Base-by-base conservation (phyloP, 2,329 filamentous ascomycete genomes). In the Aspergillus novofumigatus region DNA sequence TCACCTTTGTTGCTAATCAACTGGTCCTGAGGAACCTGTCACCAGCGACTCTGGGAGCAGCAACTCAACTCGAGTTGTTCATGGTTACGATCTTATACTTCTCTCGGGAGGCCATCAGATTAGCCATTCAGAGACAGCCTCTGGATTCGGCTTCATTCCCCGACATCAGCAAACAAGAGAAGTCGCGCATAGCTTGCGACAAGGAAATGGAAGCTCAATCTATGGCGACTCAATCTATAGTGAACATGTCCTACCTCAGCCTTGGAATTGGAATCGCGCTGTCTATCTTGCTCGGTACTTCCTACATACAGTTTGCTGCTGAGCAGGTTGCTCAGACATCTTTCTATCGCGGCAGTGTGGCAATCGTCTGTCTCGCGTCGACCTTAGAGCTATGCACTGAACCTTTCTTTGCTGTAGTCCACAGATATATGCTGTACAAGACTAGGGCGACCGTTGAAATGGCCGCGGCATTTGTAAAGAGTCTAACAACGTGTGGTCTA, bases 1-100 rank as follows among this genome's bases (percentile, higher is more conserved):
- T 96, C 62, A 97, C 93, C 25, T 99, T 99, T 75, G 75, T 88
- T 64, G 89, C 94, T 70, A 99, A 97, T 76, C 93, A 99, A 74
- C 73, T 96, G 41, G 84, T 99, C 29, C 83, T 99, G 7, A 90
- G 93, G 38, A 93, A 90, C 71, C 79, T 97, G 48, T 96, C 92
- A 1, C 92, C 94, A 0, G 84, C 88, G 57, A 81, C 95, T 0
- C 83, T 99, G 1, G 94, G 93, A 5, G 81, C 96, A 4, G 89
- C 92, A 1, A 88, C 92, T 0, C 94, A 97, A 72, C 83, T 99
- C 3, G 94, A 99, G 67, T 86, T 97, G 0, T 97, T 92, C 73
- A 92, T 93, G 58, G 88, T 96, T 48, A 91, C 92, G 0, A 87
- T 95, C n/a, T 82, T 99, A 0, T 97, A 96, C 74, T 97, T 99